These are phyloP conservation scores for Gynochthodes officinalis DNA, from an alignment of 257 asterid species.

Conservation along the genomic window DNA sequence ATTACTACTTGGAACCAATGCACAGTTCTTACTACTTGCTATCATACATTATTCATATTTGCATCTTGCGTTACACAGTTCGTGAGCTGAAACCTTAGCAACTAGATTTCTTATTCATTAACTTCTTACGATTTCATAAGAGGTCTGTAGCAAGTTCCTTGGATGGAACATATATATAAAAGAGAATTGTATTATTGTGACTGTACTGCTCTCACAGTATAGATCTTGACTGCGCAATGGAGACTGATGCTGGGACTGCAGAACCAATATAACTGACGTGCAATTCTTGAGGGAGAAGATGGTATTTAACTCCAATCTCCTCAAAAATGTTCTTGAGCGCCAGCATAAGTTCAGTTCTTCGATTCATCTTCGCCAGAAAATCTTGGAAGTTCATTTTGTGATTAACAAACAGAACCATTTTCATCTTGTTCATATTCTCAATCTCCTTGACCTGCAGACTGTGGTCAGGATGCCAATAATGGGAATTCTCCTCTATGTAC, in stretches of 20 bases:
- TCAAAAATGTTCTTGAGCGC: slow-evolving; percentile 16
- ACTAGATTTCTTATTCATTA: background rate
- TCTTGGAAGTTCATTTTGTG: slow-evolving; percentile 26
- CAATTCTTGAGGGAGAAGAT: slow-evolving; percentile 23
- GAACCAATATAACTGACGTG: slow-evolving; percentile 9
- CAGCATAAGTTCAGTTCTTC: slow-evolving; percentile 22
- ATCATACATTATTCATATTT: background rate
- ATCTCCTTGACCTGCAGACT: slow-evolving; percentile 20
- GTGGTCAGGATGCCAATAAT: slow-evolving; percentile 27
- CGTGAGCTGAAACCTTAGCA: background rate
- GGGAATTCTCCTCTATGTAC: slow-evolving; percentile 9
- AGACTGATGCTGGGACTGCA: background rate
- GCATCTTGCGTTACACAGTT: background rate
- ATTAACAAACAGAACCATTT: slow-evolving; percentile 20
- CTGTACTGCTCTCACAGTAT: background rate
- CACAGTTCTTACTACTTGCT: background rate
- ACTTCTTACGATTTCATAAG: background rate
- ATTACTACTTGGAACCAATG: no score
- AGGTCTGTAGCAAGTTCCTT: background rate
- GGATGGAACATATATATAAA: no score
- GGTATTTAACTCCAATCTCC: slow-evolving; percentile 11
- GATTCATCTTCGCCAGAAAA: slow-evolving; percentile 12
- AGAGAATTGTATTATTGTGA: no score
- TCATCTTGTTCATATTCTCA: slow-evolving; percentile 26
- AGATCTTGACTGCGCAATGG: background rate